Evolutionary conservation across 23 red algal species (phyloP), one percentile per base, ranked within the genome.

Genomic region (Gracilaria vermiculophylla): DNA sequence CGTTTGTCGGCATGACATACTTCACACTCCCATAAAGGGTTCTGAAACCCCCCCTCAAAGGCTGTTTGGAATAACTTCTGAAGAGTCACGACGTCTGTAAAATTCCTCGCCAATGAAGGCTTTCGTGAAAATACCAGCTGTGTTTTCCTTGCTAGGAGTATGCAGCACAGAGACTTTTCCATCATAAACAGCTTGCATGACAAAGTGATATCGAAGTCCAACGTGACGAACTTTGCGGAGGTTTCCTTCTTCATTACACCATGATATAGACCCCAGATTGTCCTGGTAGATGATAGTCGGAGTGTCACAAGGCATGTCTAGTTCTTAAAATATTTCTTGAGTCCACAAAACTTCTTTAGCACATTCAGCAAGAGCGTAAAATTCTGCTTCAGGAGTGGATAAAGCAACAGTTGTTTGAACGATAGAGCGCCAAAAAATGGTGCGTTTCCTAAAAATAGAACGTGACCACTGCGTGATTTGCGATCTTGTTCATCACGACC

Each of bases 161-260:
- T 0, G 44, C 12, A 12, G 0, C 10, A 78, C 74, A 35, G 27
- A 20, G 21, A 78, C 27, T 51, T 0, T 53, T 54, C 49, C 29
- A 45, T n/a, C 19, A 19, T 0, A 17, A 5, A 82, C 78, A 15
- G 78, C 40, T 16, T 82, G 2, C 1, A 16, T 34, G 13, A 82
- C 48, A 27, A 37, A 33, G 15, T 82, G 50, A 9, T 51, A 61
- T 9, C 36, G 2, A 5, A 82, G 53, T 2, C 50, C 48, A 11
- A 82, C 37, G 53, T 82, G 78, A 7, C 53, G 53, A 9, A 82
- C 53, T 25, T 58, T 82, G 13, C 78, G 50, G 11, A 82, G 50
- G 62, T 53, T 36, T 0, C 32, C 14, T 36, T 57, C 13, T n/a
- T 82, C 78, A 54, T 82, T 56, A 6, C 0, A 57, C 78, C 78